A percentile compares a stretch with the other conserved stretches of the same genome.
Evolutionary conservation across 495 filamentous ascomycete genomes (phyloP).

Genomic region (Aspergillus leporis): DNA sequence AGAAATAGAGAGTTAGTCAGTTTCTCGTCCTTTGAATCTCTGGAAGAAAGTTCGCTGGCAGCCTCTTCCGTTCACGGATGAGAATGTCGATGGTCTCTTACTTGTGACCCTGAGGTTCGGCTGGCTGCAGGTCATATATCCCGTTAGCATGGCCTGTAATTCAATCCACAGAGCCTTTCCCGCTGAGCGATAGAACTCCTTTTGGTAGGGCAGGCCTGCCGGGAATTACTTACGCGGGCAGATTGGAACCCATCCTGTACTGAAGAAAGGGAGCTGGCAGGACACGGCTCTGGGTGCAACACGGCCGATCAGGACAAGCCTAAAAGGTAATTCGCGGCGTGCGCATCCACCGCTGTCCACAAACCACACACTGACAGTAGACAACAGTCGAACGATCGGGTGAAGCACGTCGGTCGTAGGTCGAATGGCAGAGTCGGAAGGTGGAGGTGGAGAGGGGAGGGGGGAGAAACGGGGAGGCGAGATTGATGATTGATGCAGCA

Average conservation of each 20-base stretch:
- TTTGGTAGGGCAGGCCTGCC: slow-evolving; percentile 5
- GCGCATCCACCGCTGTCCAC: slow-evolving; percentile 44
- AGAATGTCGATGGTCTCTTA: slow-evolving; percentile 38
- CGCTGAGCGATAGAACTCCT: not conserved
- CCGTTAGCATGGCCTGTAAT: slow-evolving; percentile 31
- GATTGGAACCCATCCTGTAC: slow-evolving; percentile 58
- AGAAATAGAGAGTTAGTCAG: slow-evolving; percentile 18
- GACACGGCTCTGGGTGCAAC: slow-evolving; percentile 32
- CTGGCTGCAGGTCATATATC: slow-evolving; percentile 38
- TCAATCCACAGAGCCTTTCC: not conserved
- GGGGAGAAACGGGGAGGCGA: slow-evolving; percentile 12
- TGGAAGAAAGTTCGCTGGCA: slow-evolving; percentile 24
- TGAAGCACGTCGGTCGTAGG: slow-evolving; percentile 14
- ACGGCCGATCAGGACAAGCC: slow-evolving; percentile 47
- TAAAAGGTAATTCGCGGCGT: slow-evolving; percentile 34
- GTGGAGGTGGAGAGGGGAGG: slow-evolving; percentile 22
- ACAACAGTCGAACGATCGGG: slow-evolving; percentile 21
- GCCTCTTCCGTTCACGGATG: slow-evolving; percentile 13
- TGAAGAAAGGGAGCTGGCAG: slow-evolving; percentile 28
- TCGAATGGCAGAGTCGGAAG: slow-evolving; percentile 15
- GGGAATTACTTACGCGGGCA: slow-evolving; percentile 53
- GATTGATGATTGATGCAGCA: slow-evolving; percentile 5
- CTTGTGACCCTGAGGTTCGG: slow-evolving; percentile 66
- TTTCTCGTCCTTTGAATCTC: slow-evolving; percentile 22
- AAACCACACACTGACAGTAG: slow-evolving; percentile 21